Base-by-base conservation (phyloP, 495 filamentous ascomycete species). In the Xylaria longipes region DNA sequence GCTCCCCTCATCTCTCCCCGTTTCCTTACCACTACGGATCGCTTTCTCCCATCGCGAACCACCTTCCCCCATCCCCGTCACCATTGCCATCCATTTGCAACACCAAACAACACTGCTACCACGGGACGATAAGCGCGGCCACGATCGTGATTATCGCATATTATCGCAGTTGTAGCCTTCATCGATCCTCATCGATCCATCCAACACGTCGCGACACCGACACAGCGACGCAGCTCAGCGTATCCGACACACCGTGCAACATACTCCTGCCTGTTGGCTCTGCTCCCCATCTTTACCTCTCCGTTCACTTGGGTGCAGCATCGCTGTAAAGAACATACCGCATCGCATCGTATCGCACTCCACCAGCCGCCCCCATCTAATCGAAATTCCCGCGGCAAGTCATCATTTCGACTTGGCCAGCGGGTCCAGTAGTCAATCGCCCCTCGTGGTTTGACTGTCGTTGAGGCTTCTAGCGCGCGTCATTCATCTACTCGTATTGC, bases 1-100 rank as follows among this genome's bases (percentile, higher is more conserved):
- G 25, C 61, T 72, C 64, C 64, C 63, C 61, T 68, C 62, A 66
- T 62, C 65, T 72, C 29, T 35, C 63, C 65, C 62, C 70, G 33
- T 68, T 64, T 61, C 39, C 25, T 68, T 50, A 37, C 62, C 60
- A 46, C 60, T 15, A 56, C 54, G 31, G 45, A 57, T 65, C 48
- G 35, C 50, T 41, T 65, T 65, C 35, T 71, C 69, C 29, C 33
- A 22, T 25, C 25, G 0, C 33, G 54, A 45, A 1, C 22, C 20
- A 11, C 22, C 66, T 14, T 15, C 41, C 4, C 31, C 57, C 35
- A 37, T 61, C 33, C 2, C 35, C 65, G 52, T 41, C 29, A 25
- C 27, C 43, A 65, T 46, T 7, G 27, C 27, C 65, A 68, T 57
- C 50, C 33, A 57, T 29, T 43, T 31, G 17, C 45, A 39, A 22